Percentiles rank a stretch among this genome's conserved stretches.
These are phyloP conservation scores for Vigna reflexopilosa DNA, from an alignment of 306 rosid species.

Conservation along the genomic window DNA sequence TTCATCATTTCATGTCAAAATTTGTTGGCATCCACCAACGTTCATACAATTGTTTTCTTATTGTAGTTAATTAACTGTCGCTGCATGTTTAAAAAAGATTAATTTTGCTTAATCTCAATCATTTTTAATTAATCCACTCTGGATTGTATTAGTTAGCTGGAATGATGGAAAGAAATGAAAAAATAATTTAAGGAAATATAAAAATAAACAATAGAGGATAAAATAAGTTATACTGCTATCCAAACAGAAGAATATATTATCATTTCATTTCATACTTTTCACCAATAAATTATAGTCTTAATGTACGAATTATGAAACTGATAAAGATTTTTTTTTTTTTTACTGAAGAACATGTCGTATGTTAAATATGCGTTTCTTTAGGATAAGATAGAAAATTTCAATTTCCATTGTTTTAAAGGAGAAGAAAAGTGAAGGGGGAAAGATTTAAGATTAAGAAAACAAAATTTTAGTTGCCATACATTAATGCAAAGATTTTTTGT, in stretches of 20 bases:
- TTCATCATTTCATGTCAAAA: constrained; percentile 10
- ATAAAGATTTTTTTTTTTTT: too few relatives aligned
- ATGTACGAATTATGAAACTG: too few relatives aligned
- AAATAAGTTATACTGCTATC: neutral
- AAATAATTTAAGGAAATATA: too few relatives aligned
- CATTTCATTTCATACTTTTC: neutral
- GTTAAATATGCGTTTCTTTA: neutral
- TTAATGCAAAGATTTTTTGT: too few relatives aligned
- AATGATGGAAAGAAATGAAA: too few relatives aligned
- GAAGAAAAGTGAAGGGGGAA: neutral
- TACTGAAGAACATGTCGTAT: too few relatives aligned
- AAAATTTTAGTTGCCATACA: too few relatives aligned
- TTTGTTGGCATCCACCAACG: constrained; percentile 14
- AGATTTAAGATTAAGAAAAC: too few relatives aligned
- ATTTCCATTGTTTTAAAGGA: neutral
- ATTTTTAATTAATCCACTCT: neutral
- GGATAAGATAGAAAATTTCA: neutral
- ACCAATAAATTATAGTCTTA: neutral
- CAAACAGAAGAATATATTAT: neutral
- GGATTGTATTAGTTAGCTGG: neutral
- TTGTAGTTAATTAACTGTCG: neutral
- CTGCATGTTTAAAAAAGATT: neutral
- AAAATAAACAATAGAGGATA: too few relatives aligned
- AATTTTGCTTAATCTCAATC: neutral
- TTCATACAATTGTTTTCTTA: neutral